phyloP scores from a whole-genome alignment of 768 basidiomycete species.

The Boletus subparvulus region DNA sequence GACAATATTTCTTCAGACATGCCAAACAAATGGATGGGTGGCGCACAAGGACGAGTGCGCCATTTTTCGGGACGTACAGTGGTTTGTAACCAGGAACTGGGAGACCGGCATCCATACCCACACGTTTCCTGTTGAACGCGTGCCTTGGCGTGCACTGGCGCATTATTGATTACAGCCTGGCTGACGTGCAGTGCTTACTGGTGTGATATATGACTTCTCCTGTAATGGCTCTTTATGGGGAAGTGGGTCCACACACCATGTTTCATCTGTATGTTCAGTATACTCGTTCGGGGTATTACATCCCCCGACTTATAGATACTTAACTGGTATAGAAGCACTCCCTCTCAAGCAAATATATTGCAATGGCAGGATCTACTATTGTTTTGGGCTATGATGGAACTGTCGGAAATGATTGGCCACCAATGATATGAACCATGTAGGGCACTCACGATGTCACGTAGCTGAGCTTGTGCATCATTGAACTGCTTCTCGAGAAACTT shows the following conservation, averaged over 20 bases:
- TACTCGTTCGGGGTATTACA: neutral
- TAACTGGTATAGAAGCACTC: neutral
- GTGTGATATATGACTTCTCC: neutral
- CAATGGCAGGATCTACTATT: slow-evolving; percentile 17
- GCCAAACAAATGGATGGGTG: slow-evolving; percentile 24
- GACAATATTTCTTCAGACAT: slow-evolving; percentile 14
- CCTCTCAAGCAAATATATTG: slow-evolving; percentile 9
- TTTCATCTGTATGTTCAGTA: neutral
- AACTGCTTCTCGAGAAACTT: slow-evolving; percentile 95
- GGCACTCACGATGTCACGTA: slow-evolving; percentile 75
- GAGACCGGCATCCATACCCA: slow-evolving; percentile 15
- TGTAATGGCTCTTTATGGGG: neutral
- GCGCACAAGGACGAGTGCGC: slow-evolving; percentile 24
- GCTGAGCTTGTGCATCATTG: slow-evolving; percentile 82
- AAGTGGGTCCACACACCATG: neutral
- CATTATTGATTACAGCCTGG: slow-evolving; percentile 8
- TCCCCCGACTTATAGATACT: neutral
- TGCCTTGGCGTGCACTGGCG: slow-evolving; percentile 13
- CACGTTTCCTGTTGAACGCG: slow-evolving; percentile 20
- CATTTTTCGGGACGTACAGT: slow-evolving; percentile 30
- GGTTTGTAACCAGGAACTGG: slow-evolving; percentile 31
- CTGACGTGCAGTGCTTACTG: neutral
- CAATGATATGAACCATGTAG: neutral
- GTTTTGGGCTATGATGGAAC: slow-evolving; percentile 33
- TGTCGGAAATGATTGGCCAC: slow-evolving; percentile 11